Evolutionary conservation across 2,329 filamentous ascomycete species (phyloP), one percentile per base, ranked within the genome.

Genomic region (Emmonsia crescens): DNA sequence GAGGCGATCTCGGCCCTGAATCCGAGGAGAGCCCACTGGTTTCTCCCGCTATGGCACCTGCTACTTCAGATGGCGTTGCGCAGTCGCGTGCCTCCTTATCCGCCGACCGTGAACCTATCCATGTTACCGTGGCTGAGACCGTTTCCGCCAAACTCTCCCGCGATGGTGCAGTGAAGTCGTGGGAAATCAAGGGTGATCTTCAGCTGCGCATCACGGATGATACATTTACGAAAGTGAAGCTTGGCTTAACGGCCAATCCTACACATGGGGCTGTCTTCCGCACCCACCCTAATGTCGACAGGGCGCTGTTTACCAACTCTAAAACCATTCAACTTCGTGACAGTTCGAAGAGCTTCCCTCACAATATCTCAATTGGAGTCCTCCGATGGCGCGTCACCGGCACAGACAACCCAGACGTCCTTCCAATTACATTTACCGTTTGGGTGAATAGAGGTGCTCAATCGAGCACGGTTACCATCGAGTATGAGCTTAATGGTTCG

Each of bases 251-350:
- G 44, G 86, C 91, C 38, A 85, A 87, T 64, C 81, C 91, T 51
- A 91, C 86, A 51, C 88, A 91, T 67, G 90, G 90, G 63, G 92
- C 88, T 21, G 91, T 96, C 74, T 94, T 96, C 80, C 89, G 91
- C 69, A 94, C 93, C 46, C 94, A 99, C 74, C 94, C 94, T 59
- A 97, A 97, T 73, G 93, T 99, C 61, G 93, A 99, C 78, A 92
- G 90, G 73, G 83, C 84, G 60, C 80, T 89, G 14, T 99, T 97
- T 82, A 91, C 87, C 72, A 88, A 82, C 72, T 85, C 86, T 68
- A 94, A 90, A 73, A 78, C 83, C 31, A 93, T 99, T 66, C 94
- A 97, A 76, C 87, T 97, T 76, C 91, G 89, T 76, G 96, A 97
- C 72, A 82, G 84, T 2, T 83, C 85, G 48, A 92, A 92, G 71